Conservation (phyloP, 768 basidiomycete genomes). For the Suillus brevipes region DNA sequence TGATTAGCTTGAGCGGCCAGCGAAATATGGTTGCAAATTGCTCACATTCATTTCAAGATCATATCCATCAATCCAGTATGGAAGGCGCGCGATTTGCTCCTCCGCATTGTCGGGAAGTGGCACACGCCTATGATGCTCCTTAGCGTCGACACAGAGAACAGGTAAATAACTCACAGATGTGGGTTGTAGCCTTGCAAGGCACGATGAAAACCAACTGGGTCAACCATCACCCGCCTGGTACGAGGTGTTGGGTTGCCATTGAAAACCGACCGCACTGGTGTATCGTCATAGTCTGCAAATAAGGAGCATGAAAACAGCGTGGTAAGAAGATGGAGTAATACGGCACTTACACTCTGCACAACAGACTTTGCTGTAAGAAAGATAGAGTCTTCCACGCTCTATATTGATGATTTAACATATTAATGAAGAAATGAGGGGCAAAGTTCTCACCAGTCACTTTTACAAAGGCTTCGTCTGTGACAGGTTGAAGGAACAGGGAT, state of each 20-base stretch:
- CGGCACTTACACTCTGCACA: constrained; percentile 1
- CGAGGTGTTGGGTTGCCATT: neutral
- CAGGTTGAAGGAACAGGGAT: neutral
- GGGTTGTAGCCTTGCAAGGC: constrained; percentile 3
- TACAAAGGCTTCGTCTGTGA: neutral
- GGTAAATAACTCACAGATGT: neutral
- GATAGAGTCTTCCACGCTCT: constrained; percentile 4
- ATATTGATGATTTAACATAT: neutral
- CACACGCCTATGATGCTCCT: neutral
- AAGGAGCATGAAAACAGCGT: neutral
- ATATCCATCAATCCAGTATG: constrained; percentile 4
- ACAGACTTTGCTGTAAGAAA: neutral
- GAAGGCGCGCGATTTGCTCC: neutral
- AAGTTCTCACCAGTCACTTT: neutral
- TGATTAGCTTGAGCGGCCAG: neutral
- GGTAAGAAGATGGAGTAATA: neutral
- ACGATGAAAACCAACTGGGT: neutral
- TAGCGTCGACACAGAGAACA: neutral
- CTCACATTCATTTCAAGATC: neutral
- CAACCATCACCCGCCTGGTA: neutral
- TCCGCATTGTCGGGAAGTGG: neutral
- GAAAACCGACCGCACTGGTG: neutral
- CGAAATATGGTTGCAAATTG: neutral
- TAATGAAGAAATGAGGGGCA: no score
- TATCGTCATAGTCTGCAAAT: neutral